Evolutionary conservation across 345 rosid genomes (phyloP).

Genomic region (Eucalyptus tenuipes): DNA sequence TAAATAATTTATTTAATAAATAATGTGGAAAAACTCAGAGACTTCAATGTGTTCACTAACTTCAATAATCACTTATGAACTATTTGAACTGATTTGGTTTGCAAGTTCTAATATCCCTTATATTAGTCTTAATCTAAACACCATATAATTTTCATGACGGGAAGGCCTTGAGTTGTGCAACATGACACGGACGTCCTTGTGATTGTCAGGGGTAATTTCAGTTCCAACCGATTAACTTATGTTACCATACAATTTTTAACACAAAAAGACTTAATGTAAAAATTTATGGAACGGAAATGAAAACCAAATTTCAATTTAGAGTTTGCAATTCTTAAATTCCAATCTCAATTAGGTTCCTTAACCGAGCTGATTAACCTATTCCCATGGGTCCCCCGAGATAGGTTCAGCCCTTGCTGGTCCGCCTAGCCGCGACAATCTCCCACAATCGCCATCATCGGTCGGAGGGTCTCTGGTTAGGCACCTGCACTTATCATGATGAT

Average conservation of each 20-base stretch:
- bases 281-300: not conserved
- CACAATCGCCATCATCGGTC: not conserved
- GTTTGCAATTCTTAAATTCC: not conserved
- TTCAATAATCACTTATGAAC: not conserved
- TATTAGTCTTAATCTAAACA: not conserved
- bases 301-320: not conserved
- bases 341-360: not conserved
- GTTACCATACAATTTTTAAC: rapidly evolving
- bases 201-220: not conserved
- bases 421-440: not conserved
- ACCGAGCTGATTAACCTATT: not conserved
- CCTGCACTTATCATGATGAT: not conserved
- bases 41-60: not conserved
- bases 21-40: not conserved
- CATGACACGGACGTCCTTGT: rapidly evolving
- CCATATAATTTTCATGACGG: not conserved
- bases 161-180: not conserved
- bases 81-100: not conserved
- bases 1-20: not conserved
- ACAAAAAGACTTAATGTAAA: not conserved
- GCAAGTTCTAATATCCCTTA: not conserved
- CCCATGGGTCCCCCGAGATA: not conserved
- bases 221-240: rapidly evolving
- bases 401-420: not conserved
- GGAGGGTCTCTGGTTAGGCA: not conserved